Evolutionary conservation across 106 monocot genomes (phyloP).

Genomic region (Cymbidium sinense): DNA sequence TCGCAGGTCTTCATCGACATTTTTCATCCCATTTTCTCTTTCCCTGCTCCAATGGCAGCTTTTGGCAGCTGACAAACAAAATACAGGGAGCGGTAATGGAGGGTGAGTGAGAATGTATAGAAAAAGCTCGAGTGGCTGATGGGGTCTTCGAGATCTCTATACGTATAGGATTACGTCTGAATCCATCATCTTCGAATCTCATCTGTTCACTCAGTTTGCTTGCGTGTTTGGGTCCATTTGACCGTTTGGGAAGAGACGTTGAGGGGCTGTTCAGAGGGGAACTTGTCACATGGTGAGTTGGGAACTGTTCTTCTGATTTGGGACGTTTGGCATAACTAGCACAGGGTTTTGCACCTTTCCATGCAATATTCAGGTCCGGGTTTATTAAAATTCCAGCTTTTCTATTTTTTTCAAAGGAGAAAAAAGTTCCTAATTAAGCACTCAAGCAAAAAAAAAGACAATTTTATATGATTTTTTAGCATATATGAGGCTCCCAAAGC

Average conservation of each 20-base stretch:
- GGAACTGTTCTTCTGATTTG: background rate
- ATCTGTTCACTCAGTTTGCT: background rate
- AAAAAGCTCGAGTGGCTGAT: background rate
- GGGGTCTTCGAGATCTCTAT: background rate
- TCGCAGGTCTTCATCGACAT: conserved; percentile 11
- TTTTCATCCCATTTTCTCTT: background rate
- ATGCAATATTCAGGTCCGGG: background rate
- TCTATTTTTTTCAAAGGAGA: background rate
- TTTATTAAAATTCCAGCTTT: background rate
- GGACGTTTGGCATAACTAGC: background rate
- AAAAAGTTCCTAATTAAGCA: no score
- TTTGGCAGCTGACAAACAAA: conserved; percentile 28
- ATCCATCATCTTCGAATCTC: background rate
- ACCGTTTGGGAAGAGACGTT: conserved; percentile 9
- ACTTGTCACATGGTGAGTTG: background rate
- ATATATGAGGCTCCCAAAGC: no score
- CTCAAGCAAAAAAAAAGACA: no score
- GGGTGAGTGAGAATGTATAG: conserved; percentile 1
- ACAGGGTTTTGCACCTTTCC: background rate
- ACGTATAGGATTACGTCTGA: conserved; percentile 5
- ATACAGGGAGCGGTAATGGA: conserved; percentile 8
- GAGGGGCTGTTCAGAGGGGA: background rate
- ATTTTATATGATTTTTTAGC: no score
- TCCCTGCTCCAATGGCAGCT: conserved; percentile 33
- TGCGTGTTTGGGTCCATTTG: conserved; percentile 8